Evolutionary conservation across 768 basidiomycete genomes (phyloP).

Genomic region (Amanita molliuscula): DNA sequence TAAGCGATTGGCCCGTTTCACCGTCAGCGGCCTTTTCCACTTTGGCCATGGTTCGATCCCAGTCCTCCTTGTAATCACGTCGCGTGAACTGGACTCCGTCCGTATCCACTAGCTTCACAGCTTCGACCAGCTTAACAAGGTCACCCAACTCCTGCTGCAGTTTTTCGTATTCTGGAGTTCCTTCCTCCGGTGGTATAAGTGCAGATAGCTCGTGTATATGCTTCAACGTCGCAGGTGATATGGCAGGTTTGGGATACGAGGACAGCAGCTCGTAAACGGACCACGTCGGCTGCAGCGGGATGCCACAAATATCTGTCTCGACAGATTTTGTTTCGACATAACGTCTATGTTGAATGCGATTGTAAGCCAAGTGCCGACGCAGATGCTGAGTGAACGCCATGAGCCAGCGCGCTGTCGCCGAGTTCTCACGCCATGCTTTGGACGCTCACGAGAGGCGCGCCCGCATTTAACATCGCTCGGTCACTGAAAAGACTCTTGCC

Average conservation of each 20-base stretch:
- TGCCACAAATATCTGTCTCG: constrained; percentile 45
- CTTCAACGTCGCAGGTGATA: constrained; percentile 46
- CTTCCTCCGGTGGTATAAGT: constrained; percentile 51
- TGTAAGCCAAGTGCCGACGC: constrained; percentile 8
- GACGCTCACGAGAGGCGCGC: constrained; percentile 12
- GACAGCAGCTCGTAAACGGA: constrained; percentile 69
- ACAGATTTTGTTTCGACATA: constrained; percentile 2
- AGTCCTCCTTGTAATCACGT: constrained; percentile 29
- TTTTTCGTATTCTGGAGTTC: constrained; percentile 37
- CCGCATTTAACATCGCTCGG: constrained; percentile 18
- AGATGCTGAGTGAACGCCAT: constrained; percentile 13
- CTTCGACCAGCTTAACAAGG: constrained; percentile 70
- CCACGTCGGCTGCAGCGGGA: constrained; percentile 67
- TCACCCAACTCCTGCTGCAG: constrained; percentile 58
- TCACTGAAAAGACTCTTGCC: constrained; percentile 52
- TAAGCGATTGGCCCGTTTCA: constrained; percentile 31
- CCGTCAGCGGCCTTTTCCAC: constrained; percentile 10
- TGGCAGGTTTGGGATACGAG: constrained; percentile 61
- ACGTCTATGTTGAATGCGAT: constrained; percentile 5
- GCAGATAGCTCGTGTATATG: constrained; percentile 68
- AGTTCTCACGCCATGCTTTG: constrained; percentile 23
- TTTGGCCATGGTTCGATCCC: constrained; percentile 15
- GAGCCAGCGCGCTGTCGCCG: constrained; percentile 8
- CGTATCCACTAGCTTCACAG: constrained; percentile 56
- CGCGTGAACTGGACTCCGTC: constrained; percentile 20